These are phyloP conservation scores for Venturia nashicola DNA, from an alignment of 2,329 filamentous ascomycete genomes.

Conservation along the genomic window DNA sequence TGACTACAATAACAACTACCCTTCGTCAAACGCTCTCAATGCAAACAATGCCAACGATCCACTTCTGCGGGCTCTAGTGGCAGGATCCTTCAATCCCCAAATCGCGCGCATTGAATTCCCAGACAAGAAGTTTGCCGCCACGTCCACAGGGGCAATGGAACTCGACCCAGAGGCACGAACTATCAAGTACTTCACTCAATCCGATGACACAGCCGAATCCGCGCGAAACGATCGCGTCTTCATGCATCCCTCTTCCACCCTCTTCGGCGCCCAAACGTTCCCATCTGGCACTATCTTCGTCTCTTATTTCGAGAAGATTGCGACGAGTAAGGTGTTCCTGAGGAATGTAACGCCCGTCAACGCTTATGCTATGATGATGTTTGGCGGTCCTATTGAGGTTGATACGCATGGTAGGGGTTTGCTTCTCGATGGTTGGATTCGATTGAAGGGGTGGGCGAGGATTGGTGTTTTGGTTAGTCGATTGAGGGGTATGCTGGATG, in stretches of 20 bases:
- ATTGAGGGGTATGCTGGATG: constrained; percentile 75
- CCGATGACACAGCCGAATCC: constrained; percentile 14
- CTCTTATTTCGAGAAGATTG: constrained; percentile 84
- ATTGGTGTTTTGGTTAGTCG: constrained; percentile 83
- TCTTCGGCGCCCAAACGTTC: constrained; percentile 75
- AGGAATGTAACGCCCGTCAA: constrained; percentile 88
- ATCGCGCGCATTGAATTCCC: constrained; percentile 86
- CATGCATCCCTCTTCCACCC: constrained; percentile 75
- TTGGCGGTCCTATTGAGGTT: constrained; percentile 71
- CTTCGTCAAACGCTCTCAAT: constrained; percentile 26
- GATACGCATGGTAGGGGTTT: constrained; percentile 81
- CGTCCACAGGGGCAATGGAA: constrained; percentile 79
- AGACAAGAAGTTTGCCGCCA: constrained; percentile 86
- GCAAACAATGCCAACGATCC: constrained; percentile 35
- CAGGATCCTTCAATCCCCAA: constrained; percentile 54
- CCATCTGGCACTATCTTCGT: constrained; percentile 60
- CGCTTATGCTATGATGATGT: constrained; percentile 75
- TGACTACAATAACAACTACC: constrained; percentile 20
- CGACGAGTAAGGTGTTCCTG: constrained; percentile 75
- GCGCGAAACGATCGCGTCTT: constrained; percentile 53
- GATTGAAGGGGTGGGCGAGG: constrained; percentile 79
- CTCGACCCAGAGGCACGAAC: constrained; percentile 83
- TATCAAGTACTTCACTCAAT: constrained; percentile 79
- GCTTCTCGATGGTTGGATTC: constrained; percentile 83
- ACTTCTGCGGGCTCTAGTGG: constrained; percentile 35